These are phyloP conservation scores for Flaveria floridana DNA, from an alignment of 140 eudicot genomes.

Conservation along the genomic window DNA sequence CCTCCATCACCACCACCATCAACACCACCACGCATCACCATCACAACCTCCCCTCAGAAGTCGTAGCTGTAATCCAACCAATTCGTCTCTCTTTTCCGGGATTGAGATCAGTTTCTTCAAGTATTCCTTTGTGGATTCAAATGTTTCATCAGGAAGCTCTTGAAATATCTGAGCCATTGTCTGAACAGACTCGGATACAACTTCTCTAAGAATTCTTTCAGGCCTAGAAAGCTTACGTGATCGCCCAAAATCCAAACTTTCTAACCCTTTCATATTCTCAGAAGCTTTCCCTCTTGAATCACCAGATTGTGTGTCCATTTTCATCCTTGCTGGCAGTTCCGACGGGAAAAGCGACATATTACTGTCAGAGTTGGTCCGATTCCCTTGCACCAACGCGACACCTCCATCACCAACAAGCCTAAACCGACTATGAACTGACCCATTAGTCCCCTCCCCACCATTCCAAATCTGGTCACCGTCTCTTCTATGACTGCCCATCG, in stretches of 20 bases:
- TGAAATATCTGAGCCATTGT: conserved; percentile 66
- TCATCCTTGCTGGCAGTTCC: conserved; percentile 78
- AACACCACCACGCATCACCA: too few species aligned
- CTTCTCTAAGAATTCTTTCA: conserved; percentile 67
- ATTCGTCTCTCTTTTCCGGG: conserved; percentile 63
- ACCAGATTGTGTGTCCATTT: conserved; percentile 55
- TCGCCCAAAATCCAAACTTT: conserved; percentile 47
- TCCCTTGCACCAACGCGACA: conserved; percentile 47
- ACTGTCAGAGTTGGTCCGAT: conserved; percentile 51
- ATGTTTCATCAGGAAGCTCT: conserved; percentile 67
- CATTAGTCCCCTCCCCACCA: conserved; percentile 88
- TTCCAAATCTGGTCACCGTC: conserved; percentile 79
- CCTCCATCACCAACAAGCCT: conserved; percentile 85
- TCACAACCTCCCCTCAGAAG: too few species aligned
- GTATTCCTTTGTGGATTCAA: conserved; percentile 69
- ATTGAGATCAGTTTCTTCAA: conserved; percentile 48
- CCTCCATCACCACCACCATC: too few species aligned
- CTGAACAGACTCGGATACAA: conserved; percentile 66
- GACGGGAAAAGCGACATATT: conserved; percentile 71
- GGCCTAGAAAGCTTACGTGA: conserved; percentile 56
- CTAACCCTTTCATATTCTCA: conserved; percentile 41
- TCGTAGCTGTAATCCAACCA: conserved; percentile 55
- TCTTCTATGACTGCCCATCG: conserved; percentile 64
- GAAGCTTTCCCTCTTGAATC: conserved; percentile 63
- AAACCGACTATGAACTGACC: conserved; percentile 90